These are phyloP conservation scores for Candida arabinofermentans DNA, from an alignment of 805 yeast species.

Conservation along the genomic window DNA sequence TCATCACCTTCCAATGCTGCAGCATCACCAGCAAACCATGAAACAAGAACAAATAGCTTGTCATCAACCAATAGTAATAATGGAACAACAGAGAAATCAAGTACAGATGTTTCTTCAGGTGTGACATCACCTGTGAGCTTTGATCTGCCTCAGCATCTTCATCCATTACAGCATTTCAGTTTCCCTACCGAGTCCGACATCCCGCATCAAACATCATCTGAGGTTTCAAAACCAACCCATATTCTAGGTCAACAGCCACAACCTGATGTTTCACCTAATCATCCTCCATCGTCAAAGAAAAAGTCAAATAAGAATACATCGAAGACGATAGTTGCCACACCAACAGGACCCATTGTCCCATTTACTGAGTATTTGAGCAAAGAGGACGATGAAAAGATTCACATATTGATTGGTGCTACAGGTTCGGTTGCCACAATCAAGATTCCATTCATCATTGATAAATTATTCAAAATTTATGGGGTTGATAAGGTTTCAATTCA, in stretches of 20 bases:
- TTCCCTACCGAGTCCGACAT: slow-evolving; percentile 24
- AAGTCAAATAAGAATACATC: slow-evolving; percentile 30
- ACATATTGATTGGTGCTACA: slow-evolving; percentile 86
- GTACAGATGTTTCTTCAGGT: slow-evolving; percentile 6
- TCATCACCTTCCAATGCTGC: slow-evolving; percentile 4
- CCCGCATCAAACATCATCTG: slow-evolving; percentile 11
- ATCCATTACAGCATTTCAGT: slow-evolving; percentile 16
- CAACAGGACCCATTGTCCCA: slow-evolving; percentile 65
- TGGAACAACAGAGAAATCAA: background rate
- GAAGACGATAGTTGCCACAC: slow-evolving; percentile 53
- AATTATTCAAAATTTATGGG: slow-evolving; percentile 76
- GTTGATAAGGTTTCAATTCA: slow-evolving; percentile 74
- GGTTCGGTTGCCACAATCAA: slow-evolving; percentile 97
- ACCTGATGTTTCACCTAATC: too few relatives aligned
- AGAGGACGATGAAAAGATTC: slow-evolving; percentile 81
- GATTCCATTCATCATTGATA: slow-evolving; percentile 83
- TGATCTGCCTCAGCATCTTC: slow-evolving; percentile 16
- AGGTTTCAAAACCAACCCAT: background rate
- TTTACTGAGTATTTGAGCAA: slow-evolving; percentile 68
- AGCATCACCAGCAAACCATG: slow-evolving; percentile 4
- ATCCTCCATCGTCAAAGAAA: too few relatives aligned
- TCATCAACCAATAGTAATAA: slow-evolving; percentile 2
- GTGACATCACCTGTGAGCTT: slow-evolving; percentile 17
- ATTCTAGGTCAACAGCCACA: background rate
- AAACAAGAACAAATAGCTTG: slow-evolving; percentile 5